Evolutionary conservation across 2,329 filamentous ascomycete genomes (phyloP), one percentile per base, ranked within the genome.

Genomic region (Piedraia hortae): DNA sequence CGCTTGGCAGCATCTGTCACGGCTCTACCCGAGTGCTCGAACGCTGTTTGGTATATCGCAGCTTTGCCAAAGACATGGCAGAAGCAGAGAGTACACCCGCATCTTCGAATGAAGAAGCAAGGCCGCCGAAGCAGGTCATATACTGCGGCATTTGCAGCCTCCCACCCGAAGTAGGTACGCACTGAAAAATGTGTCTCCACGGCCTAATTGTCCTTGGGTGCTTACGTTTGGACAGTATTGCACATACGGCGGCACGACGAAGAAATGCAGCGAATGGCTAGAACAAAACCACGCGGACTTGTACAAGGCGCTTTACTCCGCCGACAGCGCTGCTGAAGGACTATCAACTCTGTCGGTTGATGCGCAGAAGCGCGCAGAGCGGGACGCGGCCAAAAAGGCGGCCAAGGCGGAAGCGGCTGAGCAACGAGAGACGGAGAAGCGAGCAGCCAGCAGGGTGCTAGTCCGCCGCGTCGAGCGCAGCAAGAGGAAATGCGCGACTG

Each of bases 391-490:
- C 38, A 97, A 93, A 58, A 93, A 97, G 52, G 73, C 82, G 16
- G 75, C 78, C 26, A 91, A 90, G 53, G 85, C 85, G 23, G 75
- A 78, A 32, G 69, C 78, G 12, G 69, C 66, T 10, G 82, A 90
- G 48, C 63, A 69, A 30, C 77, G 78, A 42, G 68, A 80, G 31
- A 68, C 67, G 12, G 75, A 80, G 43, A 68, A 71, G 41, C 71
- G 82, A 34, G 75, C 77, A 16, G 64, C 71, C 28, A 74, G 71
- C 32, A 71, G 78, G 40, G 54, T 97, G 24, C 67, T 64, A 26
- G 90, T 97, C 51, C 91, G 91, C 60, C 74, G 85, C 12, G 85
- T 97, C 36, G 85, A 93, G 56, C 67, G 85, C 31, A 93, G 90
- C 50, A 97, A 97, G 59, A 66, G 85, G 41, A 97, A 97, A 53